Conservation (phyloP, 1,284 basidiomycete genomes). For the Leccinum huronense region DNA sequence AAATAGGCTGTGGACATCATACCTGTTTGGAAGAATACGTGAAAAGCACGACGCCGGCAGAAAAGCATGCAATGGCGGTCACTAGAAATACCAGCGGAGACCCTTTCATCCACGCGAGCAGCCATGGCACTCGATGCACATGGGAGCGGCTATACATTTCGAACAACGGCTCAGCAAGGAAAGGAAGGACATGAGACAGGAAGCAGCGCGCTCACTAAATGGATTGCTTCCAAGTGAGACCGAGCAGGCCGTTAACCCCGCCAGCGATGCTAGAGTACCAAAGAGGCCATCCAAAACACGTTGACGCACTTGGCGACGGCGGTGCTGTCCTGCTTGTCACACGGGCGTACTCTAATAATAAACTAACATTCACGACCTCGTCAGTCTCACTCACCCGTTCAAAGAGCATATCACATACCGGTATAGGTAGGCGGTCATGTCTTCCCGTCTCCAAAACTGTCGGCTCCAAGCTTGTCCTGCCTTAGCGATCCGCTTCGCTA, state of each 20-base stretch:
- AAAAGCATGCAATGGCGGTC: constrained; percentile 55
- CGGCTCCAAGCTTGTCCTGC: constrained; percentile 60
- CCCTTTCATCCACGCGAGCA: constrained; percentile 53
- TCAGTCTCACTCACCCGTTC: constrained; percentile 1
- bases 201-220: constrained; percentile 45
- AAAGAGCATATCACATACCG: constrained; percentile 37
- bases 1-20: constrained; percentile 2
- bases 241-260: constrained; percentile 57
- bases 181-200: not conserved
- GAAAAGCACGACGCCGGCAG: constrained; percentile 54
- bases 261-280: constrained; percentile 60
- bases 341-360: constrained; percentile 37
- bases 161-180: not conserved
- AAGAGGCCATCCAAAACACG: constrained; percentile 58
- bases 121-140: constrained; percentile 52
- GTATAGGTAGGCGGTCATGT: constrained; percentile 64
- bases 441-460: constrained; percentile 61
- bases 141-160: constrained; percentile 47
- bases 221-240: constrained; percentile 59
- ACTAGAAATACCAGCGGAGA: constrained; percentile 58
- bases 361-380: constrained; percentile 19
- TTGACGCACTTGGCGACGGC: constrained; percentile 44
- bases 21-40: constrained; percentile 50
- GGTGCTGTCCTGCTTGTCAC: constrained; percentile 22
- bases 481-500: constrained; percentile 55